Percentiles rank a stretch among this genome's conserved stretches.
Conservation (phyloP, 2,329 filamentous ascomycete genomes). For the Diaporthe sp. region DNA sequence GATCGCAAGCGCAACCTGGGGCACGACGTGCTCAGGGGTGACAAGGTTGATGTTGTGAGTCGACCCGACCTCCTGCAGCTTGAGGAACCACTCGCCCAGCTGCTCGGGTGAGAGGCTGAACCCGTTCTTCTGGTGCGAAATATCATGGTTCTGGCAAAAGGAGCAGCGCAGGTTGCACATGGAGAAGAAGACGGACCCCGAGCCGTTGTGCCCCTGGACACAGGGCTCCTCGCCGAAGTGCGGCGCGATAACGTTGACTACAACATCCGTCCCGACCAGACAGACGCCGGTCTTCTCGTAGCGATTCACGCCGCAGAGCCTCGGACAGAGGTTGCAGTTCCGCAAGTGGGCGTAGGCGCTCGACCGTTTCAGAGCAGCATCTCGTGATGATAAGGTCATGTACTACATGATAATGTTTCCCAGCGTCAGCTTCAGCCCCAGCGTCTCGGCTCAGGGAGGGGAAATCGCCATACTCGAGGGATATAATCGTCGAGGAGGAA, state of each 20-base stretch:
- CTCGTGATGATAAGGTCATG: conserved; percentile 72
- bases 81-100: conserved; percentile 82
- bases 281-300: conserved; percentile 83
- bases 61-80: conserved; percentile 80
- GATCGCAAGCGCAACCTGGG: conserved; percentile 82
- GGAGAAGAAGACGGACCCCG: conserved; percentile 83
- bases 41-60: conserved; percentile 94
- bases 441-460: not conserved
- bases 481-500: conserved; percentile 81
- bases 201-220: conserved; percentile 84
- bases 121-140: conserved; percentile 83
- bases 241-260: conserved; percentile 86
- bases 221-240: conserved; percentile 90
- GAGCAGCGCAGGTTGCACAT: conserved; percentile 77
- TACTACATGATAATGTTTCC: conserved; percentile 58
- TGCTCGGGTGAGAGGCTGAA: conserved; percentile 83
- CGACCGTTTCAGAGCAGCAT: conserved; percentile 79
- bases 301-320: conserved; percentile 82
- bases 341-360: conserved; percentile 78
- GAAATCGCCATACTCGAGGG: conserved; percentile 57
- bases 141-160: conserved; percentile 86
- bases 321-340: conserved; percentile 85
- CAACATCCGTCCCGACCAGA: conserved; percentile 79
- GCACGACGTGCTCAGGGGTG: conserved; percentile 88
- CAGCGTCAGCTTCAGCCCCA: not conserved